Base-by-base conservation (phyloP, 805 yeast genomes). In the Wickerhamomyces queroliae region DNA sequence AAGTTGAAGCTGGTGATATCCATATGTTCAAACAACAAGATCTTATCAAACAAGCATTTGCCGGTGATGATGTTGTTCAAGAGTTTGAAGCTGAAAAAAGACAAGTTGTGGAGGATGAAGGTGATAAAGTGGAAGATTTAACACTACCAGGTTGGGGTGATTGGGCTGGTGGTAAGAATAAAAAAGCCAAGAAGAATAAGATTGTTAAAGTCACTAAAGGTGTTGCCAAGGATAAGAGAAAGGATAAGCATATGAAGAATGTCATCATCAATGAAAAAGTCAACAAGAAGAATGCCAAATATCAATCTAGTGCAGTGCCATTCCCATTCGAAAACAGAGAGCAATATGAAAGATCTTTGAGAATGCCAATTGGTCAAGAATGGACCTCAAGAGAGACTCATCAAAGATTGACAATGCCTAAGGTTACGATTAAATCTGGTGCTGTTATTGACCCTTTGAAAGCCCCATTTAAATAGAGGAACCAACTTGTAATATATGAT, bases 131-230 rank as follows among this genome's bases (percentile, higher is more conserved):
- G 53, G 81, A 83, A 42, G 96, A 90, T 57, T 64, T 83, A 35
- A 83, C 95, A 0, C 63, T 90, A 38, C 98, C 97, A 3, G 99
- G 99, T 1, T 93, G 98, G 97, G 98, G 98, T 35, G 85, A 83
- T 33, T 93, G 99, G 99, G 84, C 91, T 10, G 96, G 96, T 28
- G 77, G 74, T 9, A 71, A 72, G 17, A 57, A 64, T 10, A 62
- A 58, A 46, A 62, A 53, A 42, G 56, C 49, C 15, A 66, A 73
- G 56, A 78, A 76, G 58, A 74, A 77, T 56, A 83, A 79, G 58
- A 70, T 83, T 40, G 70, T 82, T 26, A 78, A 83, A 51, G 85
- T 78, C 48, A 67, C 86, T 21, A 78, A 81, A 53, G 98, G 99
- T 35, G 80, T 89, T 28, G 71, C 73, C 25, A 70, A 73, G 44